Base-by-base conservation (phyloP, 2,329 filamentous ascomycete species). In the Davidsoniella australis region DNA sequence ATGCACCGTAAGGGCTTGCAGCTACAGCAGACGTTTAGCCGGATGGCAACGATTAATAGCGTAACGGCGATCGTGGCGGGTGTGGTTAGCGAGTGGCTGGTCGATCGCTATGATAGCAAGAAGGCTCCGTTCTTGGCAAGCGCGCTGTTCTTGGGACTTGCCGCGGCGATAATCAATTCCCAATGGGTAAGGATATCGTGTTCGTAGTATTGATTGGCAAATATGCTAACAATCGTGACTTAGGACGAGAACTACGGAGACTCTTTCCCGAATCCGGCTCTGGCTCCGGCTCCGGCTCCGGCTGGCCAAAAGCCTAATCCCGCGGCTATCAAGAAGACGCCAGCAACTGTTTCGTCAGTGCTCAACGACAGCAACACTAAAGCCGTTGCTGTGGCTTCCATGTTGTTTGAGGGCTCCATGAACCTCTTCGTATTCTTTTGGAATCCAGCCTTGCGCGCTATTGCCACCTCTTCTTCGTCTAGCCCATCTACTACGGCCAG, bases 361-460 rank as follows among this genome's bases (percentile, higher is more conserved):
- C 56, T 60, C 44, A 58, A 58, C 55, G 67, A 73, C 56, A 67
- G 65, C 39, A 65, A 66, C 12, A 68, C 75, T 45, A 60, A 74
- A 18, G 64, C 68, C 6, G 63, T 76, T 8, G 68, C 67, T 2
- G 58, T 75, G 12, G 66, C 68, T 5, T 72, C 71, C 2, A 73
- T 70, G 47, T 66, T 75, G 56, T 76, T 76, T 56, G 73, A 77
- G 59, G 72, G 72, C 12, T 70, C 69, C 14, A 72, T 76, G 63
- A 76, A 75, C 58, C 65, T 77, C 18, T 76, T 75, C 58, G 71
- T 77, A 47, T 75, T 76, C 57, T 74, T 76, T 61, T 76, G 73
- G 68, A 67, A 70, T 2, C 71, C 73, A 0, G 69, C 71, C 36
- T 60, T 76, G 41, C 66, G 62, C 49, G 29, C 29, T 33, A 12